Percentiles rank a stretch among this genome's conserved stretches.
Evolutionary conservation across 805 yeast species (phyloP).

Genomic region (Yarrowia yakushimensis): DNA sequence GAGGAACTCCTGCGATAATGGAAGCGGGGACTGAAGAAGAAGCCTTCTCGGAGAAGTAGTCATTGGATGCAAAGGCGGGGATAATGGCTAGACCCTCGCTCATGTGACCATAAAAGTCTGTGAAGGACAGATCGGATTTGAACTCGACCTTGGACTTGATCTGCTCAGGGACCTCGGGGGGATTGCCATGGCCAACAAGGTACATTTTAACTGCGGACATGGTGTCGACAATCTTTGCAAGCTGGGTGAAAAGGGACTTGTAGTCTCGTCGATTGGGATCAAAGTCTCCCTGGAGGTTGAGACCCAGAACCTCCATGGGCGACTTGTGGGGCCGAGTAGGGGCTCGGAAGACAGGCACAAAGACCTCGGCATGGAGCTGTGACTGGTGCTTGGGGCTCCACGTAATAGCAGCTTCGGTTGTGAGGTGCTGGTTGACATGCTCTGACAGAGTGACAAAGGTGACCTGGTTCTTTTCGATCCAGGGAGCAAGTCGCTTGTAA

Average conservation of each 20-base stretch:
- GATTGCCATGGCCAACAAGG: constrained; percentile 11
- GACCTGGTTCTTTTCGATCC: constrained; percentile 16
- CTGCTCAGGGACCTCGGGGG: constrained; percentile 13
- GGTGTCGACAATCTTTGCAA: neutral
- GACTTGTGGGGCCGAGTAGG: constrained; percentile 21
- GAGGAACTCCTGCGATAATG: constrained; percentile 12
- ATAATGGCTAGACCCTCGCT: constrained; percentile 4
- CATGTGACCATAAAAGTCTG: constrained; percentile 21
- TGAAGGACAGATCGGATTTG: constrained; percentile 1
- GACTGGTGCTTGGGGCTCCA: neutral
- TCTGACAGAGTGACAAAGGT: constrained; percentile 14
- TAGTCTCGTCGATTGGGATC: constrained; percentile 14
- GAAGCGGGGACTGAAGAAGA: constrained; percentile 16
- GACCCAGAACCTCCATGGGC: constrained; percentile 2
- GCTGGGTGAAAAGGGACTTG: neutral
- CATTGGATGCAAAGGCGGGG: constrained; percentile 18
- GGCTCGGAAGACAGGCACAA: constrained; percentile 3
- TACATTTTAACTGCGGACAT: neutral
- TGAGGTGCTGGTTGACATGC: neutral
- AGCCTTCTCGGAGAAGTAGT: constrained; percentile 7
- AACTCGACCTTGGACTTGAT: constrained; percentile 2
- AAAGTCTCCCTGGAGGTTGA: constrained; percentile 17
- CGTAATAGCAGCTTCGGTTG: neutral
- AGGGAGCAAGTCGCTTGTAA: constrained; percentile 2
- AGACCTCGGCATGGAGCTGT: neutral